phyloP scores from a whole-genome alignment of 2,329 filamentous ascomycete genomes.

The Sarocladium brachiariae region DNA sequence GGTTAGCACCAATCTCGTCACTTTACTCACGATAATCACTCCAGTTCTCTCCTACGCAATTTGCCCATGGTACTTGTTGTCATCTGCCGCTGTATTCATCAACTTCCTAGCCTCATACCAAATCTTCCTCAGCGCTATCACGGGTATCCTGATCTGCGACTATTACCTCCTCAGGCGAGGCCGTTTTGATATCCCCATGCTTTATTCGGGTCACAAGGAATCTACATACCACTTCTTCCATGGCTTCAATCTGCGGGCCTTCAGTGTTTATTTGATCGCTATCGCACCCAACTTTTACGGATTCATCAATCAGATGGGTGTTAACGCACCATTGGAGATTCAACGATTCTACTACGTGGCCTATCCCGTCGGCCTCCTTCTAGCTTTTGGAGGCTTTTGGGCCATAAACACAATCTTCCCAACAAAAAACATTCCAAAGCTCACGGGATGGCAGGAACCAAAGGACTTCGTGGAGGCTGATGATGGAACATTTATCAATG shows the following conservation, averaged over 20 bases:
- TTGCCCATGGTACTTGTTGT: constrained; percentile 4
- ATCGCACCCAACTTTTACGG: constrained; percentile 34
- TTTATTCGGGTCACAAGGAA: constrained; percentile 50
- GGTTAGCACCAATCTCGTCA: constrained; percentile 10
- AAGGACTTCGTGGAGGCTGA: constrained; percentile 13
- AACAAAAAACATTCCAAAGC: constrained; percentile 12
- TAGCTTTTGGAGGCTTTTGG: constrained; percentile 25
- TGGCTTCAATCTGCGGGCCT: not conserved
- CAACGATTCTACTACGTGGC: constrained; percentile 49
- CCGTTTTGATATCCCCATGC: constrained; percentile 44
- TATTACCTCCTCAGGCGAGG: constrained; percentile 36
- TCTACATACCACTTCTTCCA: constrained; percentile 15
- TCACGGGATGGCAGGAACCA: constrained; percentile 15
- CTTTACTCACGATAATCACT: not conserved
- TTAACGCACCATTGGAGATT: constrained; percentile 25
- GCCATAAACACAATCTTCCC: constrained; percentile 15
- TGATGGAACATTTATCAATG: constrained; percentile 5
- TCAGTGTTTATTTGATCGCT: constrained; percentile 22
- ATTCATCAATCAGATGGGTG: constrained; percentile 34
- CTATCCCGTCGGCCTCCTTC: constrained; percentile 44
- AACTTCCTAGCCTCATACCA: constrained; percentile 33
- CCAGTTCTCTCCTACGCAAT: constrained; percentile 1
- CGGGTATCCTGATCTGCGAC: constrained; percentile 33
- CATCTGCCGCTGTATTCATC: constrained; percentile 29
- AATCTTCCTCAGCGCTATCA: constrained; percentile 33